phyloP scores from a whole-genome alignment of 805 yeast genomes.

The Candida endomychidarum region DNA sequence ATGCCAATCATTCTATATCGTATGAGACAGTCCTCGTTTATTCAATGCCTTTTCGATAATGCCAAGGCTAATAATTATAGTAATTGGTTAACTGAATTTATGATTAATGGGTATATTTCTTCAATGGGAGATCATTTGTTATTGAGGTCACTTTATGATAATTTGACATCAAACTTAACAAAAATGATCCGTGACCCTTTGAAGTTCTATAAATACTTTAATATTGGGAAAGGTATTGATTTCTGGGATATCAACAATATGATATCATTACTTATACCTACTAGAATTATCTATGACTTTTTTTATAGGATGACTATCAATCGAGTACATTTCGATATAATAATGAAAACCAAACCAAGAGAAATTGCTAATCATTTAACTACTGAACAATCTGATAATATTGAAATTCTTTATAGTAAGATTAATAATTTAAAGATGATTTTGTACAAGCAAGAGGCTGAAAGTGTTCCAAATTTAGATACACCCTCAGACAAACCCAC shows the following conservation, averaged over 20 bases:
- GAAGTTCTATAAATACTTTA: conserved; percentile 9
- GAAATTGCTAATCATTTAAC: conserved; percentile 32
- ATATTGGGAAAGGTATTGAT: conserved; percentile 23
- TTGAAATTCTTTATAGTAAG: conserved; percentile 19
- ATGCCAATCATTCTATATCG: conserved; percentile 41
- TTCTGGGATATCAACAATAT: conserved; percentile 31
- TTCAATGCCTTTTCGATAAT: conserved; percentile 25
- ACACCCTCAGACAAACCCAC: too few species aligned
- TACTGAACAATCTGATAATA: conserved; percentile 19
- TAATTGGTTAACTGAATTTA: conserved; percentile 32
- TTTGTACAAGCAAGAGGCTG: conserved; percentile 1
- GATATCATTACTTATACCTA: conserved; percentile 35
- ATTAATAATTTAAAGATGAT: conserved; percentile 1
- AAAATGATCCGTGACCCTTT: conserved; percentile 11
- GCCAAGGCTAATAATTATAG: conserved; percentile 10
- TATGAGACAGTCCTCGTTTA: conserved; percentile 34
- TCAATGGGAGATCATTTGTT: conserved; percentile 38
- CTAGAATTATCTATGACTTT: conserved; percentile 38
- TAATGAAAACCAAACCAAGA: conserved; percentile 29
- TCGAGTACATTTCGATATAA: conserved; percentile 29
- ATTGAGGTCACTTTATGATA: conserved; percentile 17
- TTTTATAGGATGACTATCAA: conserved; percentile 33
- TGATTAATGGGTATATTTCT: conserved; percentile 37
- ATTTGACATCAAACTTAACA: not conserved
- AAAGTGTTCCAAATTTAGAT: not conserved